Conservation (phyloP, 495 filamentous ascomycete species). For the Neurospora tetraspora region DNA sequence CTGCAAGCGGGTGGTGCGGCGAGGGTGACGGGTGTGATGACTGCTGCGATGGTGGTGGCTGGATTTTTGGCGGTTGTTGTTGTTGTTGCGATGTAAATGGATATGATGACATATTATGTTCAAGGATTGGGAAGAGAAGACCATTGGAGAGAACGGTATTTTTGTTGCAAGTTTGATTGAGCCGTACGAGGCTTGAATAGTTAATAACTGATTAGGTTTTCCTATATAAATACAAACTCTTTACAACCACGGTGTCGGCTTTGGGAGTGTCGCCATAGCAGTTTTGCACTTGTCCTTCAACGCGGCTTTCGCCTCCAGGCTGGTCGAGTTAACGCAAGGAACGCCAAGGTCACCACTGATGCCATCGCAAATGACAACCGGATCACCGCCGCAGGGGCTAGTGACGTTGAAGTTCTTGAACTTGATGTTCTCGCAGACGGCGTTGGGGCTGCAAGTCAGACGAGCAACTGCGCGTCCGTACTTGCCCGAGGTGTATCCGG, state of each 20-base stretch:
- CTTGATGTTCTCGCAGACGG: slow-evolving; percentile 42
- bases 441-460: slow-evolving; percentile 38
- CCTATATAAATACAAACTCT: background rate
- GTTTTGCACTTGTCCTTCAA: slow-evolving; percentile 16
- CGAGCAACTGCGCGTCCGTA: slow-evolving; percentile 39
- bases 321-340: slow-evolving; percentile 28
- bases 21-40: slow-evolving; percentile 4
- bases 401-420: slow-evolving; percentile 42
- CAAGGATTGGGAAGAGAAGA: background rate
- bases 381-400: slow-evolving; percentile 35
- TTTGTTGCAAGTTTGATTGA: background rate
- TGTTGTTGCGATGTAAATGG: slow-evolving; percentile 15
- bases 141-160: background rate
- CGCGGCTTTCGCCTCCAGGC: slow-evolving; percentile 16
- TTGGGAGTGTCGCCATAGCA: slow-evolving; percentile 12
- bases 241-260: slow-evolving; percentile 9
- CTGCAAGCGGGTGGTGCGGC: background rate
- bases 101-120: background rate
- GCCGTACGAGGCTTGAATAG: background rate
- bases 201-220: background rate
- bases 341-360: slow-evolving; percentile 42
- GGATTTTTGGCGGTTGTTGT: slow-evolving; percentile 18
- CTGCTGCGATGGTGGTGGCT: slow-evolving; percentile 12
- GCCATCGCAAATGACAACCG: slow-evolving; percentile 41
- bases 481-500: slow-evolving; percentile 42